Base-by-base conservation (phyloP, 805 yeast species). In the Candida hispaniensis region DNA sequence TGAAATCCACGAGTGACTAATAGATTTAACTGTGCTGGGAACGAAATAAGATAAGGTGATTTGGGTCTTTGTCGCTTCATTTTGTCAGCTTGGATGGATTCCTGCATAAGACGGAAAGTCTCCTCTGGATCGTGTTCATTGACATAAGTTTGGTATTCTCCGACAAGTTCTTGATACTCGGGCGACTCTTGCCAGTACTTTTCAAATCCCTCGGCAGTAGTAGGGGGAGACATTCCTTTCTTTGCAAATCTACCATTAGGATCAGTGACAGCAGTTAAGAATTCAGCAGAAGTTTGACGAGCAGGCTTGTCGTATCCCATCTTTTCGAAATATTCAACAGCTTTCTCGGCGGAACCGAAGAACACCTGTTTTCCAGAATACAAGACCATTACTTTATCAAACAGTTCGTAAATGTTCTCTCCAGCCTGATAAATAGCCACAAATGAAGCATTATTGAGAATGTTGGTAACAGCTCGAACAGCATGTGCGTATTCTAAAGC, bases 401-500 rank as follows among this genome's bases (percentile, higher is more conserved):
- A 76, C 35, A 67, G 55, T 23, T 71, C 66, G 52, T 73, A 77
- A 39, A 76, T 73, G 45, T 73, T 72, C 50, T 75, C 77, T 20
- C 76, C 69, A 40, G 79, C 77, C 55, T 75, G 81, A 52, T 73
- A 73, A 32, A 78, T 72, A 17, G 88, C 79, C 32, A 78, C 75
- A 27, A 75, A 62, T 1, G 80, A 73, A 4, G 78, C 63, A 9
- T 69, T 60, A 14, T 65, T 61, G 39, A 67, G 54, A 33, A 75
- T 56, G 20, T 63, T 56, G 3, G 83, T 75, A n/a, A 71, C 59
- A 2, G 73, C 66, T 47, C 79, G 73, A 42, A 80, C 62, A 13
- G 82, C 76, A 42, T 71, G 63, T 24, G 78, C 64, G 48, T 73
- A 80, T 51, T 79, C 86, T 44, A 77, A 62, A 3, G 93, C 93